Conservation (phyloP, 495 filamentous ascomycete genomes). For the Penicillium bovifimosum region DNA sequence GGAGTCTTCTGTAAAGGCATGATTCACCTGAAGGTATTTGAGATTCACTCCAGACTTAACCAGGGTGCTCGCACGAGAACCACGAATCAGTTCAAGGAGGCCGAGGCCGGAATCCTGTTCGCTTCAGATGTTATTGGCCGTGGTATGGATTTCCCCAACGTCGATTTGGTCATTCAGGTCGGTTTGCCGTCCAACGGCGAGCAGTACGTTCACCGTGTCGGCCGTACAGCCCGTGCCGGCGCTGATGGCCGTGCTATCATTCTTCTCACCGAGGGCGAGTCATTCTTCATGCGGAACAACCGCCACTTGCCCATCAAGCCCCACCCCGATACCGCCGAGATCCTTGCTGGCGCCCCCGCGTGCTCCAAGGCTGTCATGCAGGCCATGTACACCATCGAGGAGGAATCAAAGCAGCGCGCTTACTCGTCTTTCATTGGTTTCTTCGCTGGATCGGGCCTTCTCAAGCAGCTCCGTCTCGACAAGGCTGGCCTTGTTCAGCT, state of each 20-base stretch:
- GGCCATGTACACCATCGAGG: slow-evolving; percentile 41
- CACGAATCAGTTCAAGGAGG: slow-evolving; percentile 57
- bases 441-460: slow-evolving; percentile 37
- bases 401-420: slow-evolving; percentile 46
- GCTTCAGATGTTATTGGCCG: slow-evolving; percentile 67
- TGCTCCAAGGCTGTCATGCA: slow-evolving; percentile 20
- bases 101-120: slow-evolving; percentile 51
- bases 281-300: slow-evolving; percentile 53
- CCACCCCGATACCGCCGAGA: slow-evolving; percentile 39
- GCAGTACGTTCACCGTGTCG: slow-evolving; percentile 84
- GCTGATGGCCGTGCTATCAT: slow-evolving; percentile 64
- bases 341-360: slow-evolving; percentile 25
- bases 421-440: slow-evolving; percentile 53
- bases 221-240: slow-evolving; percentile 62
- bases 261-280: slow-evolving; percentile 54
- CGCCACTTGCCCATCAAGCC: slow-evolving; percentile 50
- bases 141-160: slow-evolving; percentile 92
- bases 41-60: slow-evolving; percentile 57
- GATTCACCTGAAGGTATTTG: slow-evolving; percentile 43
- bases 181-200: slow-evolving; percentile 67
- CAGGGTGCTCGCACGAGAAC: slow-evolving; percentile 52
- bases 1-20: slow-evolving; percentile 42
- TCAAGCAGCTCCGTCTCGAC: slow-evolving; percentile 36
- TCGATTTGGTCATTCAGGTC: slow-evolving; percentile 84
- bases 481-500: slow-evolving; percentile 39